Evolutionary conservation across 257 asterid species (phyloP).

Genomic region (Agastache rugosa): DNA sequence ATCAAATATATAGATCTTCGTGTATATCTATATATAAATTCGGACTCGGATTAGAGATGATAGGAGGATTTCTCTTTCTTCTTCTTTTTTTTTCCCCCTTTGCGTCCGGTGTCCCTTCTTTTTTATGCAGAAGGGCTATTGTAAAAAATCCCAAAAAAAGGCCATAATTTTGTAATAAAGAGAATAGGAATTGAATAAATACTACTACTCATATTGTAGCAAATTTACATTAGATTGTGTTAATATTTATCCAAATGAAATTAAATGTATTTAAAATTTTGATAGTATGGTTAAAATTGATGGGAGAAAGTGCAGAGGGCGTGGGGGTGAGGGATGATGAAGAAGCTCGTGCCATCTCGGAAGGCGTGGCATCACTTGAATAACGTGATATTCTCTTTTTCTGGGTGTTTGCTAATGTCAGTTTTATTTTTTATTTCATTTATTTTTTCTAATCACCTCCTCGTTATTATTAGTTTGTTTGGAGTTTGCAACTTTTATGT

Average conservation of each 20-base stretch:
- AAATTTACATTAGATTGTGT: background rate
- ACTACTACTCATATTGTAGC: too few species aligned
- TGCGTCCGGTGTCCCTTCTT: constrained; percentile 21
- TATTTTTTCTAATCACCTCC: constrained; percentile 1
- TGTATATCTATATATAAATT: constrained; percentile 34
- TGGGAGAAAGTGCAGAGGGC: constrained; percentile 37
- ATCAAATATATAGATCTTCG: constrained; percentile 37
- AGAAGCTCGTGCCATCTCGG: constrained; percentile 70
- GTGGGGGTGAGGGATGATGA: constrained; percentile 33
- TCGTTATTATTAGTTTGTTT: constrained; percentile 8
- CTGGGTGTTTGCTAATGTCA: constrained; percentile 40
- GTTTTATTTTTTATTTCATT: constrained; percentile 2
- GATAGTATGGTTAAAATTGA: background rate
- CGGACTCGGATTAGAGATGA: constrained; percentile 37
- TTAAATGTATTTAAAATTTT: background rate
- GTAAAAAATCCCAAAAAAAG: constrained; percentile 33
- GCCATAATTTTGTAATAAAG: constrained; percentile 42
- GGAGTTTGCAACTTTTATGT: constrained; percentile 19
- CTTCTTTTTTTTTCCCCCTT: background rate
- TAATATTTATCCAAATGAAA: background rate
- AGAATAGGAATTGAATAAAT: constrained; percentile 11
- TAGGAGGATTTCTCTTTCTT: constrained; percentile 17
- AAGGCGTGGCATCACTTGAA: constrained; percentile 50
- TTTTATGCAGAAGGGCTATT: constrained; percentile 39
- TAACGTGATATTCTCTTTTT: constrained; percentile 58